Conservation (phyloP, 306 rosid genomes). For the Prunus mume region DNA sequence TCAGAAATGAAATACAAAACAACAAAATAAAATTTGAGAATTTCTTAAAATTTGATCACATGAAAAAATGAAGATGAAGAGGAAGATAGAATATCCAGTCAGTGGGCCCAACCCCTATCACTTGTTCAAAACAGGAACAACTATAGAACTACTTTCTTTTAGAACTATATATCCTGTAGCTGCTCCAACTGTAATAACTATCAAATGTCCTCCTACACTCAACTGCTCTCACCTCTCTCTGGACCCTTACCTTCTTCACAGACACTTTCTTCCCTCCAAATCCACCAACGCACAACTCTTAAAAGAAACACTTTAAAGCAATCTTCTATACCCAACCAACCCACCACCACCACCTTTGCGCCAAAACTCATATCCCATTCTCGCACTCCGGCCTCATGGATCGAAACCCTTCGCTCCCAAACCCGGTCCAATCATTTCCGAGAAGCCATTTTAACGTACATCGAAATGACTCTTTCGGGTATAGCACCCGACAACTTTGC, state of each 20-base stretch:
- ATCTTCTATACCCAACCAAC: constrained; percentile 10
- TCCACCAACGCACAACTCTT: constrained; percentile 4
- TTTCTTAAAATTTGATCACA: neutral
- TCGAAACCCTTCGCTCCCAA: constrained; percentile 56
- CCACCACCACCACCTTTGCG: neutral
- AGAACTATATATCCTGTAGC: neutral
- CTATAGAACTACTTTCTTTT: neutral
- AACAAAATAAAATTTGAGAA: neutral
- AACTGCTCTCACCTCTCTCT: constrained; percentile 12
- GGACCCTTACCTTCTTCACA: constrained; percentile 17
- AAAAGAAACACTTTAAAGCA: constrained; percentile 9
- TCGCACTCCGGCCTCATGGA: constrained; percentile 52
- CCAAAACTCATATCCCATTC: constrained; percentile 21
- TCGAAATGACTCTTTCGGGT: constrained; percentile 38
- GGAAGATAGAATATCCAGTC: neutral
- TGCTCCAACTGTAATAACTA: neutral
- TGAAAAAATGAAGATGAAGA: neutral
- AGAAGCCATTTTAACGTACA: constrained; percentile 59
- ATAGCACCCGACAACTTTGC: constrained; percentile 63
- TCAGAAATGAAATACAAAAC: neutral
- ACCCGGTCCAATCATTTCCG: constrained; percentile 46
- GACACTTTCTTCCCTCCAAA: constrained; percentile 32
- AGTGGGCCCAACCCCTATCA: neutral
- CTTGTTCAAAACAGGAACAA: neutral
- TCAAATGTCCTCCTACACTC: constrained; percentile 21